phyloP scores from a whole-genome alignment of 441 rosid species.

The Adansonia gregorii region DNA sequence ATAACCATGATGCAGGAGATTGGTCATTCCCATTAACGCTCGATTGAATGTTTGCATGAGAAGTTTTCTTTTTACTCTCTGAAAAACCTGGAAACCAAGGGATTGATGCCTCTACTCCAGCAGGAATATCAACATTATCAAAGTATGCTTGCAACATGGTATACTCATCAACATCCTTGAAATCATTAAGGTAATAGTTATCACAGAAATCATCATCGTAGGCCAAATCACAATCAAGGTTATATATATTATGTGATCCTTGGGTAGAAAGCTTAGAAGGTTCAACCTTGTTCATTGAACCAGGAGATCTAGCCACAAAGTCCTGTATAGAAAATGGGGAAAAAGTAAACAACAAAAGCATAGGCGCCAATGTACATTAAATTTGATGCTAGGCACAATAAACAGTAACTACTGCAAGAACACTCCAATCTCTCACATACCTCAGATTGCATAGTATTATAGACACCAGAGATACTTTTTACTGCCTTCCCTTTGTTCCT shows the following conservation, averaged over 20 bases:
- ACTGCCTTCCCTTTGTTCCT: conserved; percentile 68
- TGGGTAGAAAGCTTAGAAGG: conserved; percentile 33
- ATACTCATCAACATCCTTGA: conserved; percentile 49
- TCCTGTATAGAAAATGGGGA: conserved; percentile 32
- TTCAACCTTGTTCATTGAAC: conserved; percentile 20
- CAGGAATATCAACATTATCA: conserved; percentile 66
- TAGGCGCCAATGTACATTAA: background rate
- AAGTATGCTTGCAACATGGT: conserved; percentile 64
- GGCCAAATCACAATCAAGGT: conserved; percentile 42
- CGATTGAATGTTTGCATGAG: conserved; percentile 33
- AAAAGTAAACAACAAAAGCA: background rate
- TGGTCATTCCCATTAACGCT: conserved; percentile 25
- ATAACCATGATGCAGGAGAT: conserved; percentile 27
- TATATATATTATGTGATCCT: conserved; percentile 40
- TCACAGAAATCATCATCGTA: conserved; percentile 45
- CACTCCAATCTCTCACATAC: conserved; percentile 31
- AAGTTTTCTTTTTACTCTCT: conserved; percentile 31
- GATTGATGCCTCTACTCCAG: conserved; percentile 78
- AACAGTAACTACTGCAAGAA: conserved; percentile 13
- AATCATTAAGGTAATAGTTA: conserved; percentile 31
- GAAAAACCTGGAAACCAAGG: conserved; percentile 55
- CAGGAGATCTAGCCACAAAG: conserved; percentile 31
- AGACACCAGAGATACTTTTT: conserved; percentile 34
- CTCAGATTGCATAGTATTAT: conserved; percentile 34
- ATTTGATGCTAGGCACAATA: background rate